A percentile compares a stretch with the other conserved stretches of the same genome.
Evolutionary conservation across 495 filamentous ascomycete species (phyloP).

Genomic region (Durotheca rogersii): DNA sequence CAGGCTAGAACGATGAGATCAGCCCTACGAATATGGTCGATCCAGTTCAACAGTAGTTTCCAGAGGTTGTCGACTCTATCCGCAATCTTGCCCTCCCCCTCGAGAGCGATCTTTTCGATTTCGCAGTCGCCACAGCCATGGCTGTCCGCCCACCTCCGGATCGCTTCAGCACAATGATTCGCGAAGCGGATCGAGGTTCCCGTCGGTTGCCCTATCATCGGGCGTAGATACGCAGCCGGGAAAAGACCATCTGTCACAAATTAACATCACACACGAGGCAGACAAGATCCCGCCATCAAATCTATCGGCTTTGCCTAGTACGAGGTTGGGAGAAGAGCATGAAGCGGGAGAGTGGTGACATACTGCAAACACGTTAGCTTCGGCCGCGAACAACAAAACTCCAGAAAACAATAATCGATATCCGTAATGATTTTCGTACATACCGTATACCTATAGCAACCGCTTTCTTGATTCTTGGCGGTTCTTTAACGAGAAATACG

Average conservation of each 20-base stretch:
- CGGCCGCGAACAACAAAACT: background rate
- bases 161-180: constrained; percentile 79
- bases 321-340: no score
- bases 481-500: constrained; percentile 67
- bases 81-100: constrained; percentile 94
- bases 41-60: constrained; percentile 93
- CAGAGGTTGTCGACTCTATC: constrained; percentile 89
- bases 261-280: background rate
- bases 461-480: constrained; percentile 73
- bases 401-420: no score
- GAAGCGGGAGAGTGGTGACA: background rate
- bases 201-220: constrained; percentile 88
- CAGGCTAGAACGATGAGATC: constrained; percentile 89
- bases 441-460: constrained; percentile 81
- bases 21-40: constrained; percentile 81
- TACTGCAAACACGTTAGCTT: background rate
- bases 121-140: constrained; percentile 63
- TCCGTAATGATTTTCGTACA: background rate
- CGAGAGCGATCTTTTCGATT: constrained; percentile 89
- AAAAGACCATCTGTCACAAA: constrained; percentile 68
- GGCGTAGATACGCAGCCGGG: constrained; percentile 78
- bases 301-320: no score
- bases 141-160: constrained; percentile 73
- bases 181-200: constrained; percentile 94
- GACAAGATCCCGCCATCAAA: background rate